These are phyloP conservation scores for Kazachstania bromeliacearum DNA, from an alignment of 805 yeast species.

Conservation along the genomic window DNA sequence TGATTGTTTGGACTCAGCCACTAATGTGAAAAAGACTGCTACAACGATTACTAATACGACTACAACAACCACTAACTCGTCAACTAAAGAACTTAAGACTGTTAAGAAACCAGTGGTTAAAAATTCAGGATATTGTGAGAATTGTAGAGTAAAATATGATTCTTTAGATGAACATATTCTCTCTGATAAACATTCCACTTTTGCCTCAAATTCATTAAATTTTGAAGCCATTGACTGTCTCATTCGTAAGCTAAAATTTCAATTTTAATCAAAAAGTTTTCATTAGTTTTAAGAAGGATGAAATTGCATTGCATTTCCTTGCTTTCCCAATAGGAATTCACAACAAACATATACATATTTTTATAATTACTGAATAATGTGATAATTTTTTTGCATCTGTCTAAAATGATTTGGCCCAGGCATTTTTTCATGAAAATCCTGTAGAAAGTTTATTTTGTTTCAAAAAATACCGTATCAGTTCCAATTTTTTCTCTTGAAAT, in stretches of 20 bases:
- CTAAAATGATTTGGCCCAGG: no score
- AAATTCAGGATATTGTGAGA: conserved; percentile 81
- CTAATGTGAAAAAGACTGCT: not conserved
- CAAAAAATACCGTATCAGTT: no score
- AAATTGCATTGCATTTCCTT: no score
- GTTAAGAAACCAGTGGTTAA: conserved; percentile 14
- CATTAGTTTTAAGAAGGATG: no score
- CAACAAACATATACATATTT: no score
- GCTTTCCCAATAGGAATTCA: no score
- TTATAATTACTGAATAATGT: no score
- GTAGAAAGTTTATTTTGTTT: no score
- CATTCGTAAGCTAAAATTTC: conserved; percentile 36
- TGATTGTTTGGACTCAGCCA: not conserved
- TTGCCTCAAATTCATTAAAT: conserved; percentile 63
- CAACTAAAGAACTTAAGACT: not conserved
- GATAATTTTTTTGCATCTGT: no score
- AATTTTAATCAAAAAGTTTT: conserved; percentile 18
- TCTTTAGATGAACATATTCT: conserved; percentile 66
- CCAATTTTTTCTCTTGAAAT: no score
- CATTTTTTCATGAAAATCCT: no score
- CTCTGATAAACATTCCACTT: conserved; percentile 62
- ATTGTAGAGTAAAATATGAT: conserved; percentile 78
- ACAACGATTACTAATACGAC: not conserved
- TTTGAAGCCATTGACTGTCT: conserved; percentile 70
- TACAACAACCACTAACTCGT: not conserved